Conservation (phyloP, 139 green algal species). For the Protoeuglena noctilucae region DNA sequence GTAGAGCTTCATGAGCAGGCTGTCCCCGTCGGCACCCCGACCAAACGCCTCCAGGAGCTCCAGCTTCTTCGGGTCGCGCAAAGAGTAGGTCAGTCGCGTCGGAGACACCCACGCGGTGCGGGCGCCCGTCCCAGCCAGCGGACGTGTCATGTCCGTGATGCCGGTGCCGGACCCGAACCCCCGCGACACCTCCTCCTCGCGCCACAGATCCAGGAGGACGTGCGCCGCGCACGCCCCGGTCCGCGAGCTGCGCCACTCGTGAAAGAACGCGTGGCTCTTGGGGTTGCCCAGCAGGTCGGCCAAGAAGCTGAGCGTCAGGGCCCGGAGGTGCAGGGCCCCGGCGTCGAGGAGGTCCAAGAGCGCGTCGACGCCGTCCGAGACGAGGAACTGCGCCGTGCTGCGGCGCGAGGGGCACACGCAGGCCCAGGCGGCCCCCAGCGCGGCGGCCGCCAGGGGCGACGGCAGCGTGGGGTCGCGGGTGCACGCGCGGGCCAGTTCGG, state of each 20-base stretch:
- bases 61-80: neutral
- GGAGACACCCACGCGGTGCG: slow-evolving; percentile 14
- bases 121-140: slow-evolving; percentile 19
- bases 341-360: neutral
- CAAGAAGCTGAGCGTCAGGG: slow-evolving; percentile 21
- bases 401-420: slow-evolving; percentile 22
- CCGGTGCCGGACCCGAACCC: slow-evolving; percentile 20
- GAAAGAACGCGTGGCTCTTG: slow-evolving; percentile 24
- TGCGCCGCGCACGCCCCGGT: neutral
- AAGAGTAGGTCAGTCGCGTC: no score
- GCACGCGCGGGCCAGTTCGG: neutral
- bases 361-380: slow-evolving; percentile 10
- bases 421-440: slow-evolving; percentile 25
- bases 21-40: slow-evolving; percentile 1
- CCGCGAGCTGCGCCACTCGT: slow-evolving; percentile 18
- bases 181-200: slow-evolving; percentile 21
- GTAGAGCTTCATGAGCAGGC: slow-evolving; percentile 22
- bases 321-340: slow-evolving; percentile 7
- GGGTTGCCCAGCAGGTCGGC: slow-evolving; percentile 30
- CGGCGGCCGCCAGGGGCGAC: slow-evolving; percentile 15
- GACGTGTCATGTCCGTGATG: slow-evolving; percentile 19
- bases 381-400: slow-evolving; percentile 19
- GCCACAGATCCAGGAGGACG: neutral
- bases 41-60: slow-evolving; percentile 6
- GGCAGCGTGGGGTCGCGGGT: slow-evolving; percentile 20